phyloP scores from a whole-genome alignment of 257 asterid species.

The Eucommia ulmoides region DNA sequence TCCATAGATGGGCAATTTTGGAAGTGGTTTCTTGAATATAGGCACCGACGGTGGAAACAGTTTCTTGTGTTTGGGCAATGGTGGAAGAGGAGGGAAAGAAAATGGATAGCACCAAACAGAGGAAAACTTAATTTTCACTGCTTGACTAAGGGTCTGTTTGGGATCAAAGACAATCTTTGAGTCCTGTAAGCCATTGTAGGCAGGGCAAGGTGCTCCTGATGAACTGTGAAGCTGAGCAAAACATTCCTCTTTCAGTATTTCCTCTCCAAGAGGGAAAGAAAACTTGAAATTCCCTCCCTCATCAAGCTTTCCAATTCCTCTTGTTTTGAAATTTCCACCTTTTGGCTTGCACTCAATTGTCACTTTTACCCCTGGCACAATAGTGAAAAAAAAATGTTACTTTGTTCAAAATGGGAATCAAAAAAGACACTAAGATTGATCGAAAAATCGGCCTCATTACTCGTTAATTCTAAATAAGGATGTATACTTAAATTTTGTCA shows the following conservation, averaged over 20 bases:
- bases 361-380: constrained; percentile 19
- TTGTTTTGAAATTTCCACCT: constrained; percentile 12
- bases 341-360: constrained; percentile 18
- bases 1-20: background rate
- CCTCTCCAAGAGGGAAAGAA: constrained; percentile 10
- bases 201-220: constrained; percentile 20
- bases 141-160: background rate
- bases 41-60: constrained; percentile 4
- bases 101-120: constrained; percentile 36
- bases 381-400: background rate
- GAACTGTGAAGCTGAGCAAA: constrained; percentile 22
- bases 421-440: too few relatives aligned
- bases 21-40: background rate
- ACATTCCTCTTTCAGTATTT: constrained; percentile 13
- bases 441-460: too few relatives aligned
- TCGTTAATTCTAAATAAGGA: too few relatives aligned
- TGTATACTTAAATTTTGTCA: too few relatives aligned
- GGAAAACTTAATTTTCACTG: constrained; percentile 16
- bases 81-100: constrained; percentile 25
- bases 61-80: constrained; percentile 7
- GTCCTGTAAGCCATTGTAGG: constrained; percentile 14
- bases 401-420: too few relatives aligned
- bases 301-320: constrained; percentile 17
- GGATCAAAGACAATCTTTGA: constrained; percentile 13
- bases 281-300: constrained; percentile 23